Percentiles rank a stretch among this genome's conserved stretches.
These are phyloP conservation scores for Auriscalpium microsporum DNA, from an alignment of 768 basidiomycete species.

Conservation along the genomic window DNA sequence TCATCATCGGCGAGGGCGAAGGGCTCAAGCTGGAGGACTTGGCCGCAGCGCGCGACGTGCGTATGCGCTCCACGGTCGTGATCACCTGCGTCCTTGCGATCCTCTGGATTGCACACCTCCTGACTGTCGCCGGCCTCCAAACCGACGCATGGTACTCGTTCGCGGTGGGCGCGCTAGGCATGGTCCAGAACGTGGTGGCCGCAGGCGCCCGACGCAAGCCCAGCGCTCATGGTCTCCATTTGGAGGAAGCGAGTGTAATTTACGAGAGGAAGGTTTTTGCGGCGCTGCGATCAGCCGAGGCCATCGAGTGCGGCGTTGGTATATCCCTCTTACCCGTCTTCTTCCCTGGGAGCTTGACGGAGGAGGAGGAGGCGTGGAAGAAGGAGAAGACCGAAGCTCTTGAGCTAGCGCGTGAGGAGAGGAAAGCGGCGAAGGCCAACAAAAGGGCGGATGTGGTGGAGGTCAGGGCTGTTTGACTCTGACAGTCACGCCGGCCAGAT, in stretches of 20 bases:
- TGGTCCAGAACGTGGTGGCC: conserved; percentile 20
- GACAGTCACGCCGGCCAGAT: no score
- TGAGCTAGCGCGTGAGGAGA: no score
- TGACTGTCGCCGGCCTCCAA: conserved; percentile 17
- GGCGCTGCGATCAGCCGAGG: conserved; percentile 11
- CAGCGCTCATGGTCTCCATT: conserved; percentile 19
- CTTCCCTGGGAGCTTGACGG: conserved; percentile 15
- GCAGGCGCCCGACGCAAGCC: conserved; percentile 17
- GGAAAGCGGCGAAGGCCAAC: no score
- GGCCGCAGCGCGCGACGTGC: conserved; percentile 18
- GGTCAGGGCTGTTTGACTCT: no score
- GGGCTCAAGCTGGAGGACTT: conserved; percentile 24
- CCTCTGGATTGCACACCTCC: conserved; percentile 20
- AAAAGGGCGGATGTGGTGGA: no score
- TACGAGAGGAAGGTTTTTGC: conserved; percentile 14
- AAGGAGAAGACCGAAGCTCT: background rate
- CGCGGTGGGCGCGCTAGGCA: conserved; percentile 19
- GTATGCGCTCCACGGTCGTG: conserved; percentile 4
- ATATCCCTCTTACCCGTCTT: conserved; percentile 12
- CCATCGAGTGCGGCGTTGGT: conserved; percentile 9
- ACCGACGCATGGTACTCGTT: conserved; percentile 19
- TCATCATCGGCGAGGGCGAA: conserved; percentile 21
- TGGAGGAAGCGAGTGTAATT: conserved; percentile 6
- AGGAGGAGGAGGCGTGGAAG: conserved; percentile 8
- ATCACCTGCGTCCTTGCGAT: conserved; percentile 9